Evolutionary conservation across 148 eudicot species (phyloP).

Genomic region (Linanthus parryae): DNA sequence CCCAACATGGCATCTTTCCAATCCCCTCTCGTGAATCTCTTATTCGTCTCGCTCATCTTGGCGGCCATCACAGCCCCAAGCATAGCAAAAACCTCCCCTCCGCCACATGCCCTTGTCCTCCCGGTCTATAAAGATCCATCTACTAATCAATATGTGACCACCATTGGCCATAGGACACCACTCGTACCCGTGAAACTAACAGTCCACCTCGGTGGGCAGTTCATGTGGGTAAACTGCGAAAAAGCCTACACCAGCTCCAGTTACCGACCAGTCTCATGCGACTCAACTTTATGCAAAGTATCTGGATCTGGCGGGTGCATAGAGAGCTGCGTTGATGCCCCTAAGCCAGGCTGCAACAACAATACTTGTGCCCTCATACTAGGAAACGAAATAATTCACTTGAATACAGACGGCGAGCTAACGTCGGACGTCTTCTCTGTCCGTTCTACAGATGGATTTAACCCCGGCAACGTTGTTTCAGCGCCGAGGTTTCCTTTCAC

Average conservation of each 20-base stretch:
- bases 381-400: slow-evolving; percentile 18
- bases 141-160: slow-evolving; percentile 41
- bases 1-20: slow-evolving; percentile 13
- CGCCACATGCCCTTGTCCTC: slow-evolving; percentile 37
- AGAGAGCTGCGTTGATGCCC: neutral
- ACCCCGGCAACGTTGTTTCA: slow-evolving; percentile 17
- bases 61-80: too few species aligned
- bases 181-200: slow-evolving; percentile 25
- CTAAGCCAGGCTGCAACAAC: slow-evolving; percentile 21
- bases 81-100: slow-evolving; percentile 13
- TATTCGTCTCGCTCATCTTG: slow-evolving; percentile 16
- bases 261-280: slow-evolving; percentile 42
- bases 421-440: slow-evolving; percentile 23
- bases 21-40: slow-evolving; percentile 11
- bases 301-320: slow-evolving; percentile 15
- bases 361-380: slow-evolving; percentile 25
- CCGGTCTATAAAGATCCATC: slow-evolving; percentile 36
- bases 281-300: slow-evolving; percentile 43
- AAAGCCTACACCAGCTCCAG: slow-evolving; percentile 28
- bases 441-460: slow-evolving; percentile 35
- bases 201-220: slow-evolving; percentile 40
- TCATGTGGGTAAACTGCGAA: slow-evolving; percentile 46
- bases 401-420: slow-evolving; percentile 17
- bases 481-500: slow-evolving; percentile 20
- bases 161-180: slow-evolving; percentile 45